phyloP scores from a whole-genome alignment of 305 asterid species.

The Fraxinus greggii region DNA sequence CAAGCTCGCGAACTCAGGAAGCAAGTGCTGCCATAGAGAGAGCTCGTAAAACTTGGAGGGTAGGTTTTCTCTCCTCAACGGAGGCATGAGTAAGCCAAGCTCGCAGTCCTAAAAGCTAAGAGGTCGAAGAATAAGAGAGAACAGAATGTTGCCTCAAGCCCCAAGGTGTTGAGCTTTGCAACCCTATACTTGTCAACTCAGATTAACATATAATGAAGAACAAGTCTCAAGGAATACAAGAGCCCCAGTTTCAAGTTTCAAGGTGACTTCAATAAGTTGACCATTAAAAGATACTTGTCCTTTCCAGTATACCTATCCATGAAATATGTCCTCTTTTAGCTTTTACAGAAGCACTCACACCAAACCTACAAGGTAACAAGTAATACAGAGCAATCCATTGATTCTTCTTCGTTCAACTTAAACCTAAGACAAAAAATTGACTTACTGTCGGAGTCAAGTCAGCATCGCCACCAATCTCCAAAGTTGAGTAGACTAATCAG shows the following conservation, averaged over 20 bases:
- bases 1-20: background rate
- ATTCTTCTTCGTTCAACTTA: background rate
- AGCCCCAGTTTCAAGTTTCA: background rate
- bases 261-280: background rate
- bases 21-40: background rate
- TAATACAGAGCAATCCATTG: background rate
- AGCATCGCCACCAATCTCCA: background rate
- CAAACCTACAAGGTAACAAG: background rate
- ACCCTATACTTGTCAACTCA: background rate
- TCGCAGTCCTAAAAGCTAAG: background rate
- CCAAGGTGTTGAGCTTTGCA: background rate
- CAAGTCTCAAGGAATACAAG: background rate
- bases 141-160: background rate
- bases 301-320: background rate
- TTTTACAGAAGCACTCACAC: background rate
- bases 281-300: background rate
- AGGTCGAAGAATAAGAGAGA: background rate
- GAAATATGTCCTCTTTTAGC: background rate
- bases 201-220: background rate
- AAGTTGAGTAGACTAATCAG: background rate
- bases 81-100: background rate
- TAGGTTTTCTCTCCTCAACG: background rate
- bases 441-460: background rate
- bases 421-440: background rate
- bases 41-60: background rate